Base-by-base conservation (phyloP, 805 yeast species). In the Myxozyma geophila region DNA sequence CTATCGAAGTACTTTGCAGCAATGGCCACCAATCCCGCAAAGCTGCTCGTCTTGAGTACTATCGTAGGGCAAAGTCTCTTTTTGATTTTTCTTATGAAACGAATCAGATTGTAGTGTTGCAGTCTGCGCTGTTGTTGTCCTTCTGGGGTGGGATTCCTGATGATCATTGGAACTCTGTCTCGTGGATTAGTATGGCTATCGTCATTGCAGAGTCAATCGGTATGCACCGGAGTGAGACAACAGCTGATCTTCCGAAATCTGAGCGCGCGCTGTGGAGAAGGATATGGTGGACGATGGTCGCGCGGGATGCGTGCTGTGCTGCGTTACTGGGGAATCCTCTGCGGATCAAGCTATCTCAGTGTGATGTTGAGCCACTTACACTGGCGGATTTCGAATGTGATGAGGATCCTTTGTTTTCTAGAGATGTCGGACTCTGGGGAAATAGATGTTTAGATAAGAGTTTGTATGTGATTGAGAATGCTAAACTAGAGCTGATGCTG, bases 221-320 rank as follows among this genome's bases (percentile, higher is more conserved):
- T 19, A 46, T 46, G 59, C 52, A 50, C 43, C 54, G 54, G 9
- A n/a, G 10, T 28, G 3, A 2, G 28, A 33, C 54, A 2, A 33
- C 54, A 3, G 54, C 41, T 9, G 54, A 28, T 33, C 15, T 50
- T 12, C 21, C 43, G 6, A 40, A 33, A 5, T 21, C 21, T 10
- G 35, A 43, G 10, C 55, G 58, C n/a, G 33, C 54, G 21, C 37
- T 48, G 15, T 60, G 64, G 62, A 23, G 59, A 7, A 44, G 59
- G 5, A 19, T 56, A n/a, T 56, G 59, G 59, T 56, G 59, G 59
- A 7, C 33, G 5, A 23, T 56, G 17, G 53, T 37, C 17, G 21
- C 39, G 6, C 52, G 59, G 9, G 59, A 56, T 43, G 12, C 41
- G 15, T 46, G 37, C n/a, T 48, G 39, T 21, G 53, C 59, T 6